Conservation (phyloP, 192 early-diverging fungal species). For the Coemansia nantahalensis region DNA sequence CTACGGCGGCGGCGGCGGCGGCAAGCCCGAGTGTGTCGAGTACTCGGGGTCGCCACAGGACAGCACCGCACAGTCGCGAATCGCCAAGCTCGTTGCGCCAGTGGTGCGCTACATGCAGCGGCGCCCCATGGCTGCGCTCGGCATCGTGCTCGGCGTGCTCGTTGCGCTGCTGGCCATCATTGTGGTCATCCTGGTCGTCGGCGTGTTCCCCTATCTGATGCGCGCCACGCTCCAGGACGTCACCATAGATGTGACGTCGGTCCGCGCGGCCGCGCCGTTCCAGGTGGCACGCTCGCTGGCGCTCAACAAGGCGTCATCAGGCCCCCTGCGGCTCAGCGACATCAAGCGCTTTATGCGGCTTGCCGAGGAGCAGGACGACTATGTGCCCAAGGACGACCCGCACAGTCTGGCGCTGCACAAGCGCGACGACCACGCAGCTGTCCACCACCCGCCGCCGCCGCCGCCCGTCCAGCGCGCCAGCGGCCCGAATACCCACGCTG, state of each 20-base stretch:
- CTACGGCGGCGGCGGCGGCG: neutral
- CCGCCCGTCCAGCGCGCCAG: no score
- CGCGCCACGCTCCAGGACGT: conserved; percentile 43
- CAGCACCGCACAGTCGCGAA: neutral
- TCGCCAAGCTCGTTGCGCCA: conserved; percentile 13
- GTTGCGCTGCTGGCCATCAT: conserved; percentile 27
- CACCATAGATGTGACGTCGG: conserved; percentile 23
- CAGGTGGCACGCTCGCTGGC: conserved; percentile 17
- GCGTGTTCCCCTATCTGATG: conserved; percentile 43
- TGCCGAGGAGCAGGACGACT: no score
- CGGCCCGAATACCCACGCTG: no score
- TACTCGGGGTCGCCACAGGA: neutral
- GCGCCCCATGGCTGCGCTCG: conserved; percentile 25
- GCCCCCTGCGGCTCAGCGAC: no score
- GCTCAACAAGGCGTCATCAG: no score
- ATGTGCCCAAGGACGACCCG: no score
- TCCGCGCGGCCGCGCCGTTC: conserved; percentile 32
- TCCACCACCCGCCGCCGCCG: no score
- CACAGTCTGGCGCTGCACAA: no score
- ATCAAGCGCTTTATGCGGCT: no score
- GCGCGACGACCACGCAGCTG: no score
- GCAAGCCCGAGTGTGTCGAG: conserved; percentile 1
- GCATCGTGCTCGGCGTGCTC: conserved; percentile 33
- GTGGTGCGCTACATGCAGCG: conserved; percentile 30
- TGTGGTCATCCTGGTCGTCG: conserved; percentile 30